Base-by-base conservation (phyloP, 78 protist species). In the Tieghemostelium lacteum region DNA sequence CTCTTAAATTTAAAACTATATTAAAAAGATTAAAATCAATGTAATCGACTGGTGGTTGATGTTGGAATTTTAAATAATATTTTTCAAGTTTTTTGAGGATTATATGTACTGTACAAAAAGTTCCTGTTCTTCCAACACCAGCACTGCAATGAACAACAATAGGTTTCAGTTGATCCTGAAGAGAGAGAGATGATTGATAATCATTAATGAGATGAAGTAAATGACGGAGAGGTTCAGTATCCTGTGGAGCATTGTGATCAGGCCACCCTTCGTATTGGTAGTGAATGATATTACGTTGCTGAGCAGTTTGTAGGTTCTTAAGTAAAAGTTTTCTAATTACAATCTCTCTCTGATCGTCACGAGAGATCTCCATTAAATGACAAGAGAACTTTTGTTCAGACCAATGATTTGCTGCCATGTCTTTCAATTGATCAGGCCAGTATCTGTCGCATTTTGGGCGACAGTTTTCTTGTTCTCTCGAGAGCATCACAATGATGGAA, bases 241-340 rank as follows among this genome's bases (percentile, higher is more conserved):
- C 70, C 20, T 60, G 62, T 29, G 97, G 97, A n/a, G 80, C 83
- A 60, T 87, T 87, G n/a, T 87, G 87, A 60, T 95, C 97, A 17
- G 96, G 97, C 97, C 97, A 95, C 16, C 94, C 95, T 34, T 88
- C 70, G 62, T 95, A 95, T 88, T 95, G 97, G 45, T 75, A 93
- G 31, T 87, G 93, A 20, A 58, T 75, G 4, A 71, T 52, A 17
- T 50, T 22, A 26, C 95, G 57, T 10, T 57, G 28, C 2, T 67
- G 49, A n/a, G 66, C 49, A 0, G 24, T 39, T 29, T 65, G 8
- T 31, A 3, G n/a, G 40, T 61, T 60, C 6, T 73, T 62, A 10
- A 85, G 29, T 67, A 6, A 62, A 28, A 74, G 28, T 24, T 86
- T 85, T 66, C 88, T 62, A 20, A 37, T 92, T 52, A 55, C 57